Base-by-base conservation (phyloP, 768 basidiomycete genomes). In the Kwoniella bestiolae region DNA sequence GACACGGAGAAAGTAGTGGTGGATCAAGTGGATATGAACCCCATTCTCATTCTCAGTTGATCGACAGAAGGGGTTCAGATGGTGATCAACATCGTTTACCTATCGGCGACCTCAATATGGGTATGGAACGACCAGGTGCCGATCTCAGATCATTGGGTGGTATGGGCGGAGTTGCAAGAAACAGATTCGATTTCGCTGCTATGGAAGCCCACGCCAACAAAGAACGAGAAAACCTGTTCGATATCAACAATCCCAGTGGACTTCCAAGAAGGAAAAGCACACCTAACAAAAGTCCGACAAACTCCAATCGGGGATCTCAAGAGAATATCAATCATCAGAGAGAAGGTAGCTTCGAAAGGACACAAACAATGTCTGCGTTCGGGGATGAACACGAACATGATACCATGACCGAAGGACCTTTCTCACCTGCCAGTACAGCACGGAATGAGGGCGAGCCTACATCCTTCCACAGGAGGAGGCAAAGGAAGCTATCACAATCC, bases 401-500 rank as follows among this genome's bases (percentile, higher is more conserved):
- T 35, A 55, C 14, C 23, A 55, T 32, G 16, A 52, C 60, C 21
- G 46, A 56, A 41, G 60, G 53, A 11, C 56, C 63, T 2, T 67
- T 69, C 18, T 73, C 71, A 25, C 67, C 69, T 51, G 65, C 65
- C n/a, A 56, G 53, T 25, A 66, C 68, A 31, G 65, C 65, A 41
- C 60, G 65, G 25, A 59, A 44, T 34, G 73, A 69, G 11, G 55
- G 62, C 8, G 38, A 64, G 35, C 56, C 52, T 50, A 69, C 41
- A 21, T 14, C 58, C 6, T 67, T 80, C 66, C 73, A 75, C 25
- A 81, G 86, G 1, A 76, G 87, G 3, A 88, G 92, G 45, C 89
- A 91, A 66, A 89, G 95, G 51, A 95, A 94, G 74, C 84, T 95
- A 61, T 93, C 91, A 70, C 89, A 92, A 77, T 91, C 89, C 70